phyloP scores from a whole-genome alignment of 2,329 filamentous ascomycete species.

The Xylariomycetidae sp. region DNA sequence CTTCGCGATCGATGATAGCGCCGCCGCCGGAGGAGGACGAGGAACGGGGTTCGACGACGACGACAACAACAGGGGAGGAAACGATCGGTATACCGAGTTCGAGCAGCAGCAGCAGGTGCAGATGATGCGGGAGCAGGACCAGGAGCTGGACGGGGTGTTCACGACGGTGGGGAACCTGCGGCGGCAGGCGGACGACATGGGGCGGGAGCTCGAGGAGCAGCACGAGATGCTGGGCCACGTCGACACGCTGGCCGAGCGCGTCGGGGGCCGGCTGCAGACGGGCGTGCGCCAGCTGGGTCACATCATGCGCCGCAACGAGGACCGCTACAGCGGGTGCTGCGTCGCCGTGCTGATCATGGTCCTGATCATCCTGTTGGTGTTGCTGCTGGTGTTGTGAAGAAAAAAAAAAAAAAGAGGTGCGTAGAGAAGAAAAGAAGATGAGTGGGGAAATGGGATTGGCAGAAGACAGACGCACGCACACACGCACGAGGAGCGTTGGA shows the following conservation, averaged over 20 bases:
- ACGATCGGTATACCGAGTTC: constrained; percentile 79
- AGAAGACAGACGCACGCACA: too few relatives aligned
- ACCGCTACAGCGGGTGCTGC: constrained; percentile 81
- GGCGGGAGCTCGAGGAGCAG: constrained; percentile 93
- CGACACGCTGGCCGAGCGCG: constrained; percentile 78
- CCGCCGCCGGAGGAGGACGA: constrained; percentile 22
- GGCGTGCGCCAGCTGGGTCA: constrained; percentile 83
- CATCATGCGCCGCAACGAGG: constrained; percentile 87
- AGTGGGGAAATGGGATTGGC: too few relatives aligned
- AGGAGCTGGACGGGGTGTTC: constrained; percentile 88
- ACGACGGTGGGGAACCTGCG: constrained; percentile 87
- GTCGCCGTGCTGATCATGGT: constrained; percentile 86
- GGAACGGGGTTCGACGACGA: constrained; percentile 31
- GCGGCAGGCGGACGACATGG: constrained; percentile 92
- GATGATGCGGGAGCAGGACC: constrained; percentile 93
- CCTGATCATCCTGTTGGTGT: constrained; percentile 77
- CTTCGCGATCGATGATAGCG: constrained; percentile 57
- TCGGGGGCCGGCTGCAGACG: constrained; percentile 77
- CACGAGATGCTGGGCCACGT: constrained; percentile 81
- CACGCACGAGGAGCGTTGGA: too few relatives aligned
- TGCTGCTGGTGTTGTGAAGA: constrained; percentile 67
- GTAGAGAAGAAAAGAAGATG: constrained; percentile 1
- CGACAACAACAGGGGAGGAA: constrained; percentile 54
- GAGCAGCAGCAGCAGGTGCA: constrained; percentile 88
- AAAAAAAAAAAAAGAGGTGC: constrained; percentile 11